Conservation (phyloP, 176 grass and related monocot species). For the Triticum timopheevii region DNA sequence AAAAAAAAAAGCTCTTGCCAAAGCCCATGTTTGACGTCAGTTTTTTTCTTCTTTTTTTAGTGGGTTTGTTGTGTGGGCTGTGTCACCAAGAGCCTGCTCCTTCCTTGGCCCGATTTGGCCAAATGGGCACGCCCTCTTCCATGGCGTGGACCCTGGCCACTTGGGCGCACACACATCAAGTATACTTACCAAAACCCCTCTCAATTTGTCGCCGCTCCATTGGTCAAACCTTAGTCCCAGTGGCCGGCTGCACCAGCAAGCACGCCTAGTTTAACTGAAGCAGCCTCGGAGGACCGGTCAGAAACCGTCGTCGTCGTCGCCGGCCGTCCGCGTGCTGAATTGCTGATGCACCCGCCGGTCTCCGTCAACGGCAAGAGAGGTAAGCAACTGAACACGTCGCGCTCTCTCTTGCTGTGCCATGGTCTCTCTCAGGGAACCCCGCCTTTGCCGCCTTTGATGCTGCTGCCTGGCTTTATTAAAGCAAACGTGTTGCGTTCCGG, state of each 20-base stretch:
- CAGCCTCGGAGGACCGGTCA: not conserved
- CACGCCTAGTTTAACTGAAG: not conserved
- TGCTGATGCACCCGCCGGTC: not conserved
- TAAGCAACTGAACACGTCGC: not conserved
- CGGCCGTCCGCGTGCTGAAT: not conserved
- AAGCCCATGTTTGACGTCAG: too few relatives aligned
- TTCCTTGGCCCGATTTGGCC: not conserved
- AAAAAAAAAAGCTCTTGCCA: too few relatives aligned
- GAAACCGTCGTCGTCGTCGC: not conserved
- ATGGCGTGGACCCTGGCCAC: not conserved
- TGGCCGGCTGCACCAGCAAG: not conserved
- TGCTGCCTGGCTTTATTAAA: slow-evolving; percentile 10
- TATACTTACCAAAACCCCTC: not conserved
- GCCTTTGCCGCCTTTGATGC: not conserved
- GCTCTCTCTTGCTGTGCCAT: not conserved
- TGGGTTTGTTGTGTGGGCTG: slow-evolving; percentile 22
- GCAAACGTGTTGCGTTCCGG: slow-evolving; percentile 26
- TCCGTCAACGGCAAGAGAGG: slow-evolving; percentile 2
- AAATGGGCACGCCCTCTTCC: not conserved
- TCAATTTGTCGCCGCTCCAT: not conserved
- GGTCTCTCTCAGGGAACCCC: not conserved
- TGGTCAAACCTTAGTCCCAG: slow-evolving; percentile 23
- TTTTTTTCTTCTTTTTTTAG: too few relatives aligned
- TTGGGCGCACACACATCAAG: not conserved
- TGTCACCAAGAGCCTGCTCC: not conserved